phyloP scores from a whole-genome alignment of 106 monocot species.

The Platanthera zijinensis region DNA sequence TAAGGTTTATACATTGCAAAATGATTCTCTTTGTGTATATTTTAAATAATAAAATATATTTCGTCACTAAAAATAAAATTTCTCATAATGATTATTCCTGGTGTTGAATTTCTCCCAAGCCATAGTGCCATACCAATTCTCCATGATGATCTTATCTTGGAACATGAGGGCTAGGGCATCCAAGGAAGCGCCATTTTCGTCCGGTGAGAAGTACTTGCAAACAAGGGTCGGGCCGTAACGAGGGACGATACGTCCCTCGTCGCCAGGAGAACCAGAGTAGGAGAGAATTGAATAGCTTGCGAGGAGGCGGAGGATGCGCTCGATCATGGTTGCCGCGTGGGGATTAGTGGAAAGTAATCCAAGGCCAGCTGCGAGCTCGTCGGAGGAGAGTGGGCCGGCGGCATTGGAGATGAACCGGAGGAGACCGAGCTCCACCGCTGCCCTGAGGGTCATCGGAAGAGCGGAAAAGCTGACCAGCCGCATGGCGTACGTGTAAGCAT shows the following conservation, averaged over 20 bases:
- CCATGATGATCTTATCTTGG: constrained; percentile 10
- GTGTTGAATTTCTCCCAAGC: too few relatives aligned
- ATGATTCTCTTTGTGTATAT: too few relatives aligned
- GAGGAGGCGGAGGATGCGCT: constrained; percentile 8
- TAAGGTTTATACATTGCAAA: too few relatives aligned
- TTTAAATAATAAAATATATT: too few relatives aligned
- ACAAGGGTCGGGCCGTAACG: constrained; percentile 14
- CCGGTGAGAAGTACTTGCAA: constrained; percentile 9
- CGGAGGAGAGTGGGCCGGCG: constrained; percentile 9
- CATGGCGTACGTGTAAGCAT: constrained; percentile 13
- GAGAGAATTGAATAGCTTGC: constrained; percentile 4
- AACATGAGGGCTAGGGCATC: not conserved
- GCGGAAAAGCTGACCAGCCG: not conserved
- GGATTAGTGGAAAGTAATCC: constrained; percentile 4
- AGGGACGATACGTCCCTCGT: not conserved
- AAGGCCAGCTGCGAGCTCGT: not conserved
- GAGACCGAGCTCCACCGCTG: constrained; percentile 11
- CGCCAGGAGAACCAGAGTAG: not conserved
- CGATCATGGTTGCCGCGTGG: constrained; percentile 5
- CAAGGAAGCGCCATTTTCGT: constrained; percentile 13
- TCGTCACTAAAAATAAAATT: too few relatives aligned
- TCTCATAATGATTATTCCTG: too few relatives aligned
- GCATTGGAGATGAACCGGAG: constrained; percentile 5
- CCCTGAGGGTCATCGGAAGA: constrained; percentile 21
- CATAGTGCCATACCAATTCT: constrained; percentile 19